Conservation (phyloP, 2,329 filamentous ascomycete species). For the Alternaria tenuissima region DNA sequence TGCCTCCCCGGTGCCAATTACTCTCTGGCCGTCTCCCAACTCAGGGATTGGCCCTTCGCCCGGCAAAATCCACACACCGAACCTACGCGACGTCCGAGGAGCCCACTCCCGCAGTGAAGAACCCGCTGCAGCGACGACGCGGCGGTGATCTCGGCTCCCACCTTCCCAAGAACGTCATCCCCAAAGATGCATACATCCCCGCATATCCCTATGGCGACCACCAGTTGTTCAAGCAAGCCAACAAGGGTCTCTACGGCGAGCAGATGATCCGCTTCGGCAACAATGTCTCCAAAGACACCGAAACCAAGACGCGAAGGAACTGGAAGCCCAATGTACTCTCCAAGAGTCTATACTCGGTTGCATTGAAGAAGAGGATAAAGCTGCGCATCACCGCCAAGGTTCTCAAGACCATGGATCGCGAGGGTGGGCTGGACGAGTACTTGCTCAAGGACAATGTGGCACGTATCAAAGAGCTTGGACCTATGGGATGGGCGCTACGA, state of each 20-base stretch:
- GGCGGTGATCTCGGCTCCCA: slow-evolving; percentile 49
- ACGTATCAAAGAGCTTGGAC: slow-evolving; percentile 84
- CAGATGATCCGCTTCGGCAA: slow-evolving; percentile 81
- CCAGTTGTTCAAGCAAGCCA: slow-evolving; percentile 79
- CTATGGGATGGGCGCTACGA: slow-evolving; percentile 87
- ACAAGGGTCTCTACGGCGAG: slow-evolving; percentile 75
- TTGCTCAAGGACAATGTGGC: slow-evolving; percentile 79
- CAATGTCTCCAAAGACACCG: slow-evolving; percentile 72
- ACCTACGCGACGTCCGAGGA: slow-evolving; percentile 37
- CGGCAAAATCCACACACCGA: slow-evolving; percentile 28
- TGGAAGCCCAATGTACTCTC: slow-evolving; percentile 78
- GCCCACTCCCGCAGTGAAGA: slow-evolving; percentile 27
- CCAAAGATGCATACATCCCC: slow-evolving; percentile 46
- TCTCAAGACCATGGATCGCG: slow-evolving; percentile 73
- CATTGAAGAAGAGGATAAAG: slow-evolving; percentile 69
- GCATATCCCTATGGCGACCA: slow-evolving; percentile 77
- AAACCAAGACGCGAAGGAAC: slow-evolving; percentile 73
- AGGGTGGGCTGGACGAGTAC: slow-evolving; percentile 91
- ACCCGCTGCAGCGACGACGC: slow-evolving; percentile 37
- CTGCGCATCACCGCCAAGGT: slow-evolving; percentile 75
- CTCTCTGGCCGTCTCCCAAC: slow-evolving; percentile 33
- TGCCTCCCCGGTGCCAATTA: slow-evolving; percentile 44
- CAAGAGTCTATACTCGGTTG: slow-evolving; percentile 72
- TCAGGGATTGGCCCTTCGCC: slow-evolving; percentile 18
- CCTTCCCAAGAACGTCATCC: slow-evolving; percentile 46